These are phyloP conservation scores for Priceomyces fermenticarens DNA, from an alignment of 805 yeast species.

Conservation along the genomic window DNA sequence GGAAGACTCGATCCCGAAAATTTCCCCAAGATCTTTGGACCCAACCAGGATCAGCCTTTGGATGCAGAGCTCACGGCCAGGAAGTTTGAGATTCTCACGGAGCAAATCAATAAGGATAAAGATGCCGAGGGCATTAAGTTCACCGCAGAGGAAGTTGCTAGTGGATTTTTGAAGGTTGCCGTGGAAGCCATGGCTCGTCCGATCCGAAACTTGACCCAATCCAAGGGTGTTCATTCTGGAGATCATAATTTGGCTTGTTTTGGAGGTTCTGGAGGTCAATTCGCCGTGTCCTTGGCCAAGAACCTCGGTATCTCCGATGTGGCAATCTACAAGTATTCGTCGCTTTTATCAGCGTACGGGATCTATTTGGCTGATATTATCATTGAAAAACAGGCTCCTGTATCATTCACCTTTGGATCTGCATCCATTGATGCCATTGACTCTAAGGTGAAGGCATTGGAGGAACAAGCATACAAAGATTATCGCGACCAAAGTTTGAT, in stretches of 20 bases:
- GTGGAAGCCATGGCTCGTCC: conserved; percentile 35
- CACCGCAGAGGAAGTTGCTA: conserved; percentile 31
- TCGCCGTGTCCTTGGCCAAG: conserved; percentile 25
- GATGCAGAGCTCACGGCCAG: conserved; percentile 40
- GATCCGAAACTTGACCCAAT: conserved; percentile 34
- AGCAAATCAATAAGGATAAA: conserved; percentile 42
- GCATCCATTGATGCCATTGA: conserved; percentile 12
- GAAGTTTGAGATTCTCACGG: conserved; percentile 49
- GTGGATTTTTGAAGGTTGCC: conserved; percentile 33
- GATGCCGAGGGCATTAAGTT: conserved; percentile 12
- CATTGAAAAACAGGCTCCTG: conserved; percentile 35
- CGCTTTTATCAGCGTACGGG: conserved; percentile 33
- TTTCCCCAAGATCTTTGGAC: conserved; percentile 83
- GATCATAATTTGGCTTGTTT: conserved; percentile 33
- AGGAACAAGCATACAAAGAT: conserved; percentile 16
- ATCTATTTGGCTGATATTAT: conserved; percentile 32
- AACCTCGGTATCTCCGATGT: conserved; percentile 26
- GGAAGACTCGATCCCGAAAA: conserved; percentile 72
- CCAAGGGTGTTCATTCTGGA: conserved; percentile 26
- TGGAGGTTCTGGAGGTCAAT: conserved; percentile 40
- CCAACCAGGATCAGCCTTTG: conserved; percentile 64
- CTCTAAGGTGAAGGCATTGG: conserved; percentile 9
- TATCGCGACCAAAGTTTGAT: conserved; percentile 49
- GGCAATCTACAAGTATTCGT: conserved; percentile 32
- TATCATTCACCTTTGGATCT: conserved; percentile 30